Base-by-base conservation (phyloP, 2,329 filamentous ascomycete species). In the Exophiala alcalophila region DNA sequence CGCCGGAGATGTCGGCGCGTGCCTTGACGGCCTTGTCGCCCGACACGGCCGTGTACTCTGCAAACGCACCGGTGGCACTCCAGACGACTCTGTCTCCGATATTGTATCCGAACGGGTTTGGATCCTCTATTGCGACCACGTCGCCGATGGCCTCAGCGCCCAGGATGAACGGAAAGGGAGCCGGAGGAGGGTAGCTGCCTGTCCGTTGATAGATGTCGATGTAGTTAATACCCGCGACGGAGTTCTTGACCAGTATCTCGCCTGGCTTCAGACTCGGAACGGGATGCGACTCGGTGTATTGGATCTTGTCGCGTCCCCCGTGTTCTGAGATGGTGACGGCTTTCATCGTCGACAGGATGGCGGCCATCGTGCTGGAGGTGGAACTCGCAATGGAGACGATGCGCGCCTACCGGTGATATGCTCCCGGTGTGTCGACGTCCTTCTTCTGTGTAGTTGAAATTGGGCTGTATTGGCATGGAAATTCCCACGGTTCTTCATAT, bases 131-230 rank as follows among this genome's bases (percentile, higher is more conserved):
- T 14, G 80, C 70, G 27, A 81, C 78, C 50, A 94, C 68, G 28
- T 74, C 80, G 47, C 89, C 88, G 46, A 79, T 76, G 48, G 75
- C 85, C 69, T 95, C 89, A 56, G 83, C 82, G 51, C 89, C 89
- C 15, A 90, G 81, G 33, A 83, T 80, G 56, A 84, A 77, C n/a
- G n/a, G n/a, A n/a, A n/a, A n/a, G 4, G 88, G 89, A 56, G 84
- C 79, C 1, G 80, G 70, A 5, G 16, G 11, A 10, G 72, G 68
- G 71, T 94, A 94, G 37, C 94, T 77, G 6, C 89, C 89, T 8
- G 77, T 81, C 61, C 89, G 86, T 76, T 89, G 92, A 68, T 94
- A 94, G 25, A 77, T 94, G 65, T 94, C 89, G 59, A 94, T 92
- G 67, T 77, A 94, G 67, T 94, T 94, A 47, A 94, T 71, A 46